A percentile compares a stretch with the other conserved stretches of the same genome.
Evolutionary conservation across 805 yeast species (phyloP).

Genomic region (Grigorovia transvaalensis): DNA sequence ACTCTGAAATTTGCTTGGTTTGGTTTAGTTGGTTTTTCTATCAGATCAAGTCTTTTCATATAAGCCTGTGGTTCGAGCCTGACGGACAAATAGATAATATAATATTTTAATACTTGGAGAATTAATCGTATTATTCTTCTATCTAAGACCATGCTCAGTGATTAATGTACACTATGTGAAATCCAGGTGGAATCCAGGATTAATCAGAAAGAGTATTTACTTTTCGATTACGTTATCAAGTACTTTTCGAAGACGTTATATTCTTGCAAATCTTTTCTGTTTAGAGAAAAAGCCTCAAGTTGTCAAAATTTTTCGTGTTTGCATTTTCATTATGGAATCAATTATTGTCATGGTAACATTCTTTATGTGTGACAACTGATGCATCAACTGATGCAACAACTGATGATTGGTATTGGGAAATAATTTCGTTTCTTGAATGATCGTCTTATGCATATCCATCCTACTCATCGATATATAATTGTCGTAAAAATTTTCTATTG

Average conservation of each 20-base stretch:
- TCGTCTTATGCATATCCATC: neutral
- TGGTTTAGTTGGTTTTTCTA: too few relatives aligned
- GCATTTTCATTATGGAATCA: neutral
- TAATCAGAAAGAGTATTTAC: too few relatives aligned
- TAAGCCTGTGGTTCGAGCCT: too few relatives aligned
- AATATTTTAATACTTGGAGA: too few relatives aligned
- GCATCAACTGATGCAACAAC: neutral
- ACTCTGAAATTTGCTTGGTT: too few relatives aligned
- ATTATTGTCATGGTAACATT: neutral
- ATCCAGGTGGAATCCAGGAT: too few relatives aligned
- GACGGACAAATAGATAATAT: too few relatives aligned
- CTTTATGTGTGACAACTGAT: neutral
- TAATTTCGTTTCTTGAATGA: neutral
- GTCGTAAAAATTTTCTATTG: neutral
- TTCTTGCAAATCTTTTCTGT: neutral
- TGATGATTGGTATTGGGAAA: neutral
- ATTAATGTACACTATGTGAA: too few relatives aligned
- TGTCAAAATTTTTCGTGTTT: neutral
- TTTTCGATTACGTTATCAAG: neutral
- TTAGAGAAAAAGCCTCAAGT: neutral
- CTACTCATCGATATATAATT: too few relatives aligned
- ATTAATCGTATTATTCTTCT: too few relatives aligned
- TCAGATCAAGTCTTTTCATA: too few relatives aligned
- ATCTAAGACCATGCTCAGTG: too few relatives aligned
- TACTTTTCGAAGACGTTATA: neutral